Percentiles rank a stretch among this genome's conserved stretches.
phyloP scores from a whole-genome alignment of 2,329 filamentous ascomycete species.

The Colletotrichum ledebouriae region DNA sequence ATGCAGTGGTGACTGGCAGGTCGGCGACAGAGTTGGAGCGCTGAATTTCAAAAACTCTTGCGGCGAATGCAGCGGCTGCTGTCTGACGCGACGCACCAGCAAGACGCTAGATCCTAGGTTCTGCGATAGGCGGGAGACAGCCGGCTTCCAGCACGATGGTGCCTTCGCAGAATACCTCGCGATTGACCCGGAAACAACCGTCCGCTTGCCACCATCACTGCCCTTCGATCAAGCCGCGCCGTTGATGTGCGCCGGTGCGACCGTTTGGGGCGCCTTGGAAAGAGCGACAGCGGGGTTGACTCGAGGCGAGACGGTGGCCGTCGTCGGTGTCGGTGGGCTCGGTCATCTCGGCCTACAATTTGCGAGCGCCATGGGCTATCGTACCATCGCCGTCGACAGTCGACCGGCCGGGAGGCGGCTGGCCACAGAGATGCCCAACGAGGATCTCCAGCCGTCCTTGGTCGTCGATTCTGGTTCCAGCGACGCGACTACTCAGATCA shows the following conservation, averaged over 20 bases:
- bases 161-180: constrained; percentile 53
- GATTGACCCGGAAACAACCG: constrained; percentile 49
- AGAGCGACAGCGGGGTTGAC: constrained; percentile 46
- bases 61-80: constrained; percentile 48
- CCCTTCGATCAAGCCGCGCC: constrained; percentile 53
- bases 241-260: constrained; percentile 54
- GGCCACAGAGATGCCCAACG: constrained; percentile 46
- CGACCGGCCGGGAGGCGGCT: constrained; percentile 48
- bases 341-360: constrained; percentile 54
- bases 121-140: constrained; percentile 50
- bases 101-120: constrained; percentile 48
- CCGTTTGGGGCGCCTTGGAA: constrained; percentile 52
- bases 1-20: constrained; percentile 44
- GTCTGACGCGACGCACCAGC: constrained; percentile 39
- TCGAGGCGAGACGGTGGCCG: constrained; percentile 47
- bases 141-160: constrained; percentile 52
- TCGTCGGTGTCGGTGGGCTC: constrained; percentile 53
- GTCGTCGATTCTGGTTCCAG: constrained; percentile 47
- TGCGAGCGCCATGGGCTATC: constrained; percentile 52
- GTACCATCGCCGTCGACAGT: constrained; percentile 54
- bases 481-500: constrained; percentile 43
- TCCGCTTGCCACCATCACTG: constrained; percentile 47
- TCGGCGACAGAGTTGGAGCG: constrained; percentile 53
- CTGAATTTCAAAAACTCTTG: constrained; percentile 54
- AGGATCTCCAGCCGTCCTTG: constrained; percentile 46